These are phyloP conservation scores for Citrus cavaleriei DNA, from an alignment of 345 rosid genomes.

Conservation along the genomic window DNA sequence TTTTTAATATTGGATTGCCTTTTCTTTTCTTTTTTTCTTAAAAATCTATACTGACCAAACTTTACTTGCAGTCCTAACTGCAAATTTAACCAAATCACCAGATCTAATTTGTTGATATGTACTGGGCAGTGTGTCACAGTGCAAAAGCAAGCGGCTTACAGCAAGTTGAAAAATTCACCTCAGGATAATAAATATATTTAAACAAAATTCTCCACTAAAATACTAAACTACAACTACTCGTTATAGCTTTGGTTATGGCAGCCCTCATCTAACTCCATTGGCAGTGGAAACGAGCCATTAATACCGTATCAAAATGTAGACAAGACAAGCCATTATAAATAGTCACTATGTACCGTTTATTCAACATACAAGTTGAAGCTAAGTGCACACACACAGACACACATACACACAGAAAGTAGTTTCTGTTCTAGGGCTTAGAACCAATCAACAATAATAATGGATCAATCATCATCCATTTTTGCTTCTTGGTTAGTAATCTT, in stretches of 20 bases:
- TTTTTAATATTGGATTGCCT: not conserved
- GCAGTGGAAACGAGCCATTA: conserved; percentile 28
- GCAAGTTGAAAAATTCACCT: not conserved
- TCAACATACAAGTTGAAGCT: conserved; percentile 1
- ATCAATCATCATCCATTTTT: not conserved
- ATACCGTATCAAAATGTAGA: conserved; percentile 10
- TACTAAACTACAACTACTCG: not conserved
- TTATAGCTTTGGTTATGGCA: not conserved
- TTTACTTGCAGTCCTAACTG: not conserved
- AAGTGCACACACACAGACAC: no score
- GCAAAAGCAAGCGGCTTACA: not conserved
- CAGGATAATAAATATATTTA: not conserved
- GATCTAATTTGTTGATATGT: not conserved
- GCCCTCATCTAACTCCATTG: conserved; percentile 11
- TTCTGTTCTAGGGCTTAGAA: not conserved
- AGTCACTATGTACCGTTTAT: conserved; percentile 3
- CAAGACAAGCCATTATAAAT: conserved; percentile 1
- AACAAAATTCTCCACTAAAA: not conserved
- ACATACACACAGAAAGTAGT: not conserved
- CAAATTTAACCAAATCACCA: not conserved
- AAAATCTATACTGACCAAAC: not conserved
- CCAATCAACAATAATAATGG: conserved; percentile 8
- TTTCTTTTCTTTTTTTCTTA: no score
- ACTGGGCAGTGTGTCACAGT: not conserved
- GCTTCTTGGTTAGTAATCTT: not conserved